phyloP scores from a whole-genome alignment of 768 basidiomycete species.

The Candolleomyces aberdarensis region DNA sequence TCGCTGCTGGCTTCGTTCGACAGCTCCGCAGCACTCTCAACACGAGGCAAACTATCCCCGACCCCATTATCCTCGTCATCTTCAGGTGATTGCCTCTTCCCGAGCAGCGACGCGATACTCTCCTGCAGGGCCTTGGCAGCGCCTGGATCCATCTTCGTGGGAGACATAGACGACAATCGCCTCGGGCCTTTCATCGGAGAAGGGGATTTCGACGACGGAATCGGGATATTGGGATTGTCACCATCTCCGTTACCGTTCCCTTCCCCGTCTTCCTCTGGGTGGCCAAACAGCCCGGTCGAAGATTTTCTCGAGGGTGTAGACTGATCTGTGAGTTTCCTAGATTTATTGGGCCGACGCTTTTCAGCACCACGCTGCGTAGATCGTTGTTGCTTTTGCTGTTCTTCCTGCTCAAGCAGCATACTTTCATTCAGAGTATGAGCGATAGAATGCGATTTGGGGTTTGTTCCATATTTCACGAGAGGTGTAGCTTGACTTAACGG shows the following conservation, averaged over 20 bases:
- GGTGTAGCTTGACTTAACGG: background rate
- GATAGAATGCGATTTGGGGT: slow-evolving; percentile 3
- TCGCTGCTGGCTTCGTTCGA: background rate
- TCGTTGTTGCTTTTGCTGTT: background rate
- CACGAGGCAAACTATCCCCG: background rate
- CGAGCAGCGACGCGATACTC: slow-evolving; percentile 64
- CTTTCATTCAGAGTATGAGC: background rate
- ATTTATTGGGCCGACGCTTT: background rate
- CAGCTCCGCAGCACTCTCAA: slow-evolving; percentile 1
- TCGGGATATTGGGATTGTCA: slow-evolving; percentile 7
- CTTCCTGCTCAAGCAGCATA: background rate
- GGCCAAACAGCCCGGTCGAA: background rate
- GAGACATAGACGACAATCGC: slow-evolving; percentile 31
- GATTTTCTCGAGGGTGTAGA: background rate
- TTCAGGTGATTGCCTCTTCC: slow-evolving; percentile 55
- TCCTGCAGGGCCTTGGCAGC: slow-evolving; percentile 63
- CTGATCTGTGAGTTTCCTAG: background rate
- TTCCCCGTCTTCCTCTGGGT: background rate
- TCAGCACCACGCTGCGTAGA: background rate
- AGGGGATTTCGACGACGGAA: slow-evolving; percentile 61
- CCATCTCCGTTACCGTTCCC: background rate
- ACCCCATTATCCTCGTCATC: slow-evolving; percentile 26
- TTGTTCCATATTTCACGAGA: slow-evolving; percentile 4
- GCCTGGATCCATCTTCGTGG: slow-evolving; percentile 43
- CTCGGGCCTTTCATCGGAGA: slow-evolving; percentile 48